These are phyloP conservation scores for Botrytis squamosa DNA, from an alignment of 2,329 filamentous ascomycete species.

Conservation along the genomic window DNA sequence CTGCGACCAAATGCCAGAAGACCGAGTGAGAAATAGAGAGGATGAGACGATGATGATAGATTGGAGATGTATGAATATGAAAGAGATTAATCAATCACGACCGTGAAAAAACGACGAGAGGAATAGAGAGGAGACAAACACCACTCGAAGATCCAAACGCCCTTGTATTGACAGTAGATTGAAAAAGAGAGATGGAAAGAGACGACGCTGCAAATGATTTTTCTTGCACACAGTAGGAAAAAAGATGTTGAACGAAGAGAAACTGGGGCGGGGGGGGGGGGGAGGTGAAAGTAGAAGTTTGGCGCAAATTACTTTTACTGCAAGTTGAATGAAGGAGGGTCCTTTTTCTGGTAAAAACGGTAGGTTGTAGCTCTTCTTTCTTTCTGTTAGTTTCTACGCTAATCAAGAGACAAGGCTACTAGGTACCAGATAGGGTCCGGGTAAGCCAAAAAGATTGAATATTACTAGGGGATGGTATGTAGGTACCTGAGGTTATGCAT, in stretches of 20 bases:
- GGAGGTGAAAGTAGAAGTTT: constrained; percentile 15
- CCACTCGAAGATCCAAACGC: constrained; percentile 37
- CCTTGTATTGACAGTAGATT: constrained; percentile 20
- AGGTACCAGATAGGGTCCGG: background rate
- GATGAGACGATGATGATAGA: constrained; percentile 35
- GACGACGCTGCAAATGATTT: constrained; percentile 11
- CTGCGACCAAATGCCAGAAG: constrained; percentile 30
- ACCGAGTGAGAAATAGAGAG: constrained; percentile 30
- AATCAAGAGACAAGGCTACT: constrained; percentile 7
- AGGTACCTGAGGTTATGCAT: background rate
- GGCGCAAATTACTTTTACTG: constrained; percentile 15
- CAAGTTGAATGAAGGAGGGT: constrained; percentile 4
- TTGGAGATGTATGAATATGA: constrained; percentile 30
- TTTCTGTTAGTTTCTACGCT: constrained; percentile 18
- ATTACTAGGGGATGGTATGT: background rate
- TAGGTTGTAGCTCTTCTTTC: background rate
- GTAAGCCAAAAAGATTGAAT: background rate
- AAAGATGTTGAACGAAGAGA: constrained; percentile 12
- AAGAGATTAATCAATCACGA: constrained; percentile 30
- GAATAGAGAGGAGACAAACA: constrained; percentile 36
- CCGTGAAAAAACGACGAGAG: constrained; percentile 33
- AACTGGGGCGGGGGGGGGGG: constrained; percentile 20
- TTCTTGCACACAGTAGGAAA: constrained; percentile 11
- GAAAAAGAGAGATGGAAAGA: constrained; percentile 18
- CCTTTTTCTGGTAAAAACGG: constrained; percentile 11